Conservation (phyloP, 495 filamentous ascomycete species). For the Aspergillus haitiensis region DNA sequence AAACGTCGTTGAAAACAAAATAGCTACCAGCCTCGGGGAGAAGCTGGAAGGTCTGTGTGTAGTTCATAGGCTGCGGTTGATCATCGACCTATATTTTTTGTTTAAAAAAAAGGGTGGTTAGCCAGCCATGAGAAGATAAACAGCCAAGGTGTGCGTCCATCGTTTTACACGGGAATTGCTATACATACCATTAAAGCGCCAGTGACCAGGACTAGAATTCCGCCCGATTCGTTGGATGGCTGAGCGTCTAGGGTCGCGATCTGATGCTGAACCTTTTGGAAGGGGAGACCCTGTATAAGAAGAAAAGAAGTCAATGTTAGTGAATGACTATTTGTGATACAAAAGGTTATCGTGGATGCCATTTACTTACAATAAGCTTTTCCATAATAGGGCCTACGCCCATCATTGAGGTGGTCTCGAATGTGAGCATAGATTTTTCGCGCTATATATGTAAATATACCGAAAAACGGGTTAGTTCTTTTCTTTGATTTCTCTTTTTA, state of each 20-base stretch:
- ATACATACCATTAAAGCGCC: conserved; percentile 73
- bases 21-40: conserved; percentile 68
- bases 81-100: conserved; percentile 72
- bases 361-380: conserved; percentile 68
- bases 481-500: not conserved
- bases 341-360: not conserved
- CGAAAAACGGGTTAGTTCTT: conserved; percentile 11
- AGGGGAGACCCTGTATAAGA: conserved; percentile 56
- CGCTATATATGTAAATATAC: conserved; percentile 52
- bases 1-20: conserved; percentile 90
- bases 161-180: not conserved
- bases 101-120: conserved; percentile 11
- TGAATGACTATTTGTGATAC: not conserved
- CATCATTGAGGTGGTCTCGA: conserved; percentile 63
- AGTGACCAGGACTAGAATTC: conserved; percentile 81
- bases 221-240: conserved; percentile 57
- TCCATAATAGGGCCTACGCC: conserved; percentile 65
- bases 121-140: too few relatives aligned
- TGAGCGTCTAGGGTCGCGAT: conserved; percentile 73
- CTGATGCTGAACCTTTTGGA: conserved; percentile 73
- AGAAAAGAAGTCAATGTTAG: not conserved
- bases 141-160: too few relatives aligned
- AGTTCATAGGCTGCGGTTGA: conserved; percentile 76
- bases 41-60: conserved; percentile 82
- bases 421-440: conserved; percentile 87